Percentiles rank a stretch among this genome's conserved stretches.
Conservation (phyloP, 192 early-diverging fungal species). For the Glomus cerebriforme region DNA sequence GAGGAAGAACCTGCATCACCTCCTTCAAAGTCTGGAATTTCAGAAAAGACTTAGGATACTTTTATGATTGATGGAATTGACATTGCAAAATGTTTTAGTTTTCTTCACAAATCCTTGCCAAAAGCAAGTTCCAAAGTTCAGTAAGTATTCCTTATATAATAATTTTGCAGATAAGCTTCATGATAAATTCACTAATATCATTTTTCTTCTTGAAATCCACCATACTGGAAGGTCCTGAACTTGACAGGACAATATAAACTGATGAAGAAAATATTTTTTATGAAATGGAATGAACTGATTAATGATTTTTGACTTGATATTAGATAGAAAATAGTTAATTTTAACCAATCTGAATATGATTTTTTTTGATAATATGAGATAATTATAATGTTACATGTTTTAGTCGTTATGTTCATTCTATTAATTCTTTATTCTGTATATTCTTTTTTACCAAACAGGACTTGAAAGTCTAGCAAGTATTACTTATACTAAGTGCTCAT, state of each 20-base stretch:
- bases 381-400: slow-evolving; percentile 4
- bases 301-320: slow-evolving; percentile 14
- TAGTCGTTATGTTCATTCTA: slow-evolving; percentile 26
- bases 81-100: slow-evolving; percentile 10
- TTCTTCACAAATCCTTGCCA: not conserved
- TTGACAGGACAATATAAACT: slow-evolving; percentile 19
- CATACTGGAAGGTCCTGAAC: slow-evolving; percentile 11
- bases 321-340: not conserved
- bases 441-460: slow-evolving; percentile 17
- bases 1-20: slow-evolving; percentile 3
- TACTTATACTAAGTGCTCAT: slow-evolving; percentile 10
- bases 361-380: slow-evolving; percentile 31
- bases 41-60: not conserved
- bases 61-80: slow-evolving; percentile 13
- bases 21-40: not conserved
- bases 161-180: not conserved
- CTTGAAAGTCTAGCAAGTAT: not conserved
- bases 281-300: not conserved
- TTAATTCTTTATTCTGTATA: not conserved
- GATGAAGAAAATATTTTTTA: slow-evolving; percentile 12
- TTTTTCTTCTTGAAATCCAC: slow-evolving; percentile 26
- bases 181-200: slow-evolving; percentile 15
- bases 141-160: slow-evolving; percentile 17
- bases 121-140: slow-evolving; percentile 10
- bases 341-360: slow-evolving; percentile 7